Percentiles rank a stretch among this genome's conserved stretches.
phyloP scores from a whole-genome alignment of 768 basidiomycete species.

The Suillus weaverae region DNA sequence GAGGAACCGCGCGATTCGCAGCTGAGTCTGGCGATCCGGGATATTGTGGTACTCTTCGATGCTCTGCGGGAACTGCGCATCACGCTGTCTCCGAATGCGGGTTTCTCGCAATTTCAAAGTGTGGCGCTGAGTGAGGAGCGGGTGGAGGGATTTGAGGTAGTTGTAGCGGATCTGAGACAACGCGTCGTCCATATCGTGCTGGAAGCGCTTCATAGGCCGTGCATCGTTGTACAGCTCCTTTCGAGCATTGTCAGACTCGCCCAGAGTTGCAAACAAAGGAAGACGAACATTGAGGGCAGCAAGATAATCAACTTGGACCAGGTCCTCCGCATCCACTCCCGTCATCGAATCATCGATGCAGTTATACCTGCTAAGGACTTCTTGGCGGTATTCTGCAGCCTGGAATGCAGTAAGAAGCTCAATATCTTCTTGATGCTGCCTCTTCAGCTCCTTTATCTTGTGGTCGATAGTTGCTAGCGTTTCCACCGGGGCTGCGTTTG shows the following conservation, averaged over 20 bases:
- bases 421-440: conserved; percentile 31
- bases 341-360: conserved; percentile 26
- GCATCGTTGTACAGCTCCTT: conserved; percentile 23
- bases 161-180: conserved; percentile 32
- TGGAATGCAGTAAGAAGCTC: conserved; percentile 32
- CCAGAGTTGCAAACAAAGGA: neutral
- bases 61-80: conserved; percentile 35
- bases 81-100: conserved; percentile 24
- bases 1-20: conserved; percentile 54
- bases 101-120: conserved; percentile 20
- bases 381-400: conserved; percentile 31
- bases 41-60: conserved; percentile 31
- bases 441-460: conserved; percentile 31
- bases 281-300: conserved; percentile 22
- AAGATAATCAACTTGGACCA: conserved; percentile 26
- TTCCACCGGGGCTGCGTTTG: conserved; percentile 17
- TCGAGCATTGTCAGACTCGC: neutral
- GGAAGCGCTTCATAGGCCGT: conserved; percentile 20
- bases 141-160: conserved; percentile 26
- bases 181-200: conserved; percentile 28
- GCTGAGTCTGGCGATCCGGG: conserved; percentile 41
- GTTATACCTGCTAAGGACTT: conserved; percentile 30
- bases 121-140: conserved; percentile 17
- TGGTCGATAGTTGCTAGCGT: conserved; percentile 26
- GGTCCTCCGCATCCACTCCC: conserved; percentile 27